Conservation (phyloP, 257 asterid species). For the Rauvolfia tetraphylla region DNA sequence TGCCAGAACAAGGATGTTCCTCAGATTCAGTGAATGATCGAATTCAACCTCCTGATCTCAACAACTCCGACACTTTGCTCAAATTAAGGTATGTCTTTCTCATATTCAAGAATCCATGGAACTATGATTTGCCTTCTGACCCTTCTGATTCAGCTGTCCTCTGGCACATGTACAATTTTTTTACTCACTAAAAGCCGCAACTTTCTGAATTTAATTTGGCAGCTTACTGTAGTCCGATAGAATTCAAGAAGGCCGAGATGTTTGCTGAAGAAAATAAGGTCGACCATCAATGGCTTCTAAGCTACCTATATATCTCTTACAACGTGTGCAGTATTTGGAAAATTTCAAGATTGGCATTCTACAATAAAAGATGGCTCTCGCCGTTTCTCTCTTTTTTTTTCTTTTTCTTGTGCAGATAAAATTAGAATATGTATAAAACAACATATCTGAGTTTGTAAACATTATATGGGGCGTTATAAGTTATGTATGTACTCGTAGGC, state of each 20-base stretch:
- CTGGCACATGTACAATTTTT: background rate
- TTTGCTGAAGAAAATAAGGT: background rate
- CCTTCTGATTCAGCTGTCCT: background rate
- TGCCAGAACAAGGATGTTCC: constrained; percentile 38
- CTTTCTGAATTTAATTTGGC: background rate
- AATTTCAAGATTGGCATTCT: background rate
- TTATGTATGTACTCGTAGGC: no score
- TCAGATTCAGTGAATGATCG: constrained; percentile 34
- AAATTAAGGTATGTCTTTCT: constrained; percentile 49
- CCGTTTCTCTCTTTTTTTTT: background rate
- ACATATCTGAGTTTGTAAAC: no score
- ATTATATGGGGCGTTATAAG: no score
- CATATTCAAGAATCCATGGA: background rate
- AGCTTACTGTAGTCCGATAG: background rate
- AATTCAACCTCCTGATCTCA: constrained; percentile 25
- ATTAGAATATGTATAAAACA: no score
- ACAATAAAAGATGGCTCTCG: background rate
- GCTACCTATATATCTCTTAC: background rate
- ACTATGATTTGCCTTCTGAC: background rate
- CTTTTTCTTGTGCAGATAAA: background rate
- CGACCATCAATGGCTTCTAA: background rate
- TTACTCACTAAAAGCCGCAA: background rate
- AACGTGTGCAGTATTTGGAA: background rate
- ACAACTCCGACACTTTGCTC: constrained; percentile 53
- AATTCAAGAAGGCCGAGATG: background rate